phyloP scores from a whole-genome alignment of 2,329 filamentous ascomycete species.

The Niveomyces coronatus region DNA sequence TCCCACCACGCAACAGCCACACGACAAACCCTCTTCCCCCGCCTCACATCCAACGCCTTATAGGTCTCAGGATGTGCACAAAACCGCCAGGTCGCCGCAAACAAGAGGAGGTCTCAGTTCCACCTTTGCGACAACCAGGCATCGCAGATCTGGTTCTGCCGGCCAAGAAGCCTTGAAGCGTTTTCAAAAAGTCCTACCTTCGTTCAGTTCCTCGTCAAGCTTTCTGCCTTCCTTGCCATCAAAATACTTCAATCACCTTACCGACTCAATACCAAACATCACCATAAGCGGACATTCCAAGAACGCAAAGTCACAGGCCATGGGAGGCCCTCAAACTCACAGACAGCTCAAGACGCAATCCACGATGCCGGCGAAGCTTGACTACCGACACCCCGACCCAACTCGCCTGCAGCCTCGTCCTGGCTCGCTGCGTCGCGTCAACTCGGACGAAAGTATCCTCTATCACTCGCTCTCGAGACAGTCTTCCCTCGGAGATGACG shows the following conservation, averaged over 20 bases:
- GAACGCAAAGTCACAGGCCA: conserved; percentile 6
- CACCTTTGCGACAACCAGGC: conserved; percentile 37
- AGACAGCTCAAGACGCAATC: neutral
- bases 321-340: neutral
- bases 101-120: conserved; percentile 28
- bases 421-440: conserved; percentile 22
- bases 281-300: conserved; percentile 12
- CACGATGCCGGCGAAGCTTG: neutral
- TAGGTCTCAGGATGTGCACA: conserved; percentile 9
- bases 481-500: conserved; percentile 77
- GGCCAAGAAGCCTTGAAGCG: conserved; percentile 48
- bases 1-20: neutral
- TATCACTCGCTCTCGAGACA: conserved; percentile 66
- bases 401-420: conserved; percentile 12
- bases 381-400: neutral
- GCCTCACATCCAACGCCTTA: conserved; percentile 5
- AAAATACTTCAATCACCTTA: conserved; percentile 5
- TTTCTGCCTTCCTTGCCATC: conserved; percentile 32
- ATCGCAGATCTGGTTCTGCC: conserved; percentile 42
- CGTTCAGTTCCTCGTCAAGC: conserved; percentile 27
- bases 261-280: conserved; percentile 13
- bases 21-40: neutral
- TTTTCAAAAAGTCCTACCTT: conserved; percentile 46
- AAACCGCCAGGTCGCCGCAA: conserved; percentile 9
- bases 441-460: conserved; percentile 62